Conservation (phyloP, 306 rosid species). For the Cucumis cinereus region DNA sequence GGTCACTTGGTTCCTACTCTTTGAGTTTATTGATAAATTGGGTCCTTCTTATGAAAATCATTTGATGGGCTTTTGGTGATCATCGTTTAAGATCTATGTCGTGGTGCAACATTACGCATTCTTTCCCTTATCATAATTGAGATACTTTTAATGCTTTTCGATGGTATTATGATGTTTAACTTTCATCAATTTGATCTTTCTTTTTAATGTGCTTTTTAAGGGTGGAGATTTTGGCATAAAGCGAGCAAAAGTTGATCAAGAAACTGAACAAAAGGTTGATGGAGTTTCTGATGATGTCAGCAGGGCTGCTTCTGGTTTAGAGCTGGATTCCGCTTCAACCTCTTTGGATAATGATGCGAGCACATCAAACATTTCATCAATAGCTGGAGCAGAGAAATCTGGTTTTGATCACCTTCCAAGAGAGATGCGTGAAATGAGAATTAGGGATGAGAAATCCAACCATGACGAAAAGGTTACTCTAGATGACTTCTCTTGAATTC, state of each 20-base stretch:
- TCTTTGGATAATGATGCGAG: constrained; percentile 30
- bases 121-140: not conserved
- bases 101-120: not conserved
- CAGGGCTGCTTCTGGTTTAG: constrained; percentile 20
- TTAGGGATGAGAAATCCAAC: constrained; percentile 48
- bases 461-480: constrained; percentile 47
- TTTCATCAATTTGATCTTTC: not conserved
- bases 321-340: constrained; percentile 20
- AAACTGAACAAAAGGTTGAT: constrained; percentile 24
- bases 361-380: constrained; percentile 27
- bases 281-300: constrained; percentile 19
- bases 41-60: not conserved
- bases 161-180: not conserved
- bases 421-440: constrained; percentile 61
- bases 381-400: constrained; percentile 33
- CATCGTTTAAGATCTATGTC: not conserved
- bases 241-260: constrained; percentile 57
- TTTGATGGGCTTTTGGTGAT: not conserved
- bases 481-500: not conserved
- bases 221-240: constrained; percentile 48
- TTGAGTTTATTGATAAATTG: not conserved
- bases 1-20: not conserved
- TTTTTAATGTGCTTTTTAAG: constrained; percentile 13
- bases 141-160: not conserved
- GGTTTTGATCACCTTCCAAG: constrained; percentile 55